Evolutionary conservation across 2,329 filamentous ascomycete species (phyloP).

Genomic region (Plectosphaerella plurivora): DNA sequence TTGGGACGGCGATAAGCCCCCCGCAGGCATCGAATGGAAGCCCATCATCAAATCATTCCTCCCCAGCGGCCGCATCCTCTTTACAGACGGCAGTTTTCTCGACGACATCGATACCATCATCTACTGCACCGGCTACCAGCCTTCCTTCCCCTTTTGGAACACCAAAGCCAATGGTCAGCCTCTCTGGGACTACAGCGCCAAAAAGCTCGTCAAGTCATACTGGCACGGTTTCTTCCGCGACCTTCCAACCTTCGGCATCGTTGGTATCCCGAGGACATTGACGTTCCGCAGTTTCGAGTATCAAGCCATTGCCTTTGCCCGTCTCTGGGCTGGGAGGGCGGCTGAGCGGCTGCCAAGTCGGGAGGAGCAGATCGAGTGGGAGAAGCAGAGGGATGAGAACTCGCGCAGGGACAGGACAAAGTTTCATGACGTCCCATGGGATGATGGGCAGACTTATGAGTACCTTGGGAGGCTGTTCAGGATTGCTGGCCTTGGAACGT

Average conservation of each 20-base stretch:
- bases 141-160: slow-evolving; percentile 48
- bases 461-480: slow-evolving; percentile 42
- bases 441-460: slow-evolving; percentile 42
- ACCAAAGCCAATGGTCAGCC: slow-evolving; percentile 33
- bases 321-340: slow-evolving; percentile 39
- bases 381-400: slow-evolving; percentile 28
- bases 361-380: slow-evolving; percentile 31
- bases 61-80: slow-evolving; percentile 36
- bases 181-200: slow-evolving; percentile 44
- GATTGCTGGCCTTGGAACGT: slow-evolving; percentile 42
- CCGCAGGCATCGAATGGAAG: slow-evolving; percentile 47
- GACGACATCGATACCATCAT: slow-evolving; percentile 32
- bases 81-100: slow-evolving; percentile 29
- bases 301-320: slow-evolving; percentile 47
- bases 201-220: slow-evolving; percentile 40
- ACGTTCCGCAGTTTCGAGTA: slow-evolving; percentile 54
- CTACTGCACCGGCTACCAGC: slow-evolving; percentile 38
- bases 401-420: slow-evolving; percentile 25
- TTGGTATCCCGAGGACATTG: slow-evolving; percentile 45
- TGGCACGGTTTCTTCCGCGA: slow-evolving; percentile 49
- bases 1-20: slow-evolving; percentile 46
- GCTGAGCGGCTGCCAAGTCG: slow-evolving; percentile 27
- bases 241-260: slow-evolving; percentile 41
- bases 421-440: slow-evolving; percentile 51
- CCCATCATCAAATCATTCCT: slow-evolving; percentile 42